Evolutionary conservation across 2,329 filamentous ascomycete species (phyloP), one percentile per base, ranked within the genome.

Genomic region (Fusarium nanum): DNA sequence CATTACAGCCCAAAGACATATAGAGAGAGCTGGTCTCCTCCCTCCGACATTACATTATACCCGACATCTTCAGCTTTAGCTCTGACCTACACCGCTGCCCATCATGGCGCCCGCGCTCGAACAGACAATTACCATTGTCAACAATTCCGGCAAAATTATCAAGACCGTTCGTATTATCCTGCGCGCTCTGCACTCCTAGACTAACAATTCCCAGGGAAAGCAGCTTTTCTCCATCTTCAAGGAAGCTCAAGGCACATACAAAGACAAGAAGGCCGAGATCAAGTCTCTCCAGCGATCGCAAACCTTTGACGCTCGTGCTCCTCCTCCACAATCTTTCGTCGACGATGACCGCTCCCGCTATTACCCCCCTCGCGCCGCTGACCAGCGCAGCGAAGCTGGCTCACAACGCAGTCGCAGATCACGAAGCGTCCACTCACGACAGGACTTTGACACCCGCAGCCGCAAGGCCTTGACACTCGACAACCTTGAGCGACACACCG

Each of bases 201-300:
- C 70, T 73, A 57, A 74, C 70, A 46, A n/a, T 54, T 23, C 40
- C 7, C 76, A 97, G 93, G 93, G 93, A 77, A 97, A 97, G 82
- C 93, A 97, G 75, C 85, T 98, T 25, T 88, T 97, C 76, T 91
- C 90, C 78, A 91, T 98, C 77, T 97, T 97, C 86, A 97, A 93
- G 79, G 94, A 98, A 78, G 95, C 94, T 69, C 93, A 93, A 78
- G 89, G 91, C 56, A 92, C 93, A 62, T 98, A 98, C 81, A 87
- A 91, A 60, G 93, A 97, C 76, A 93, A 93, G 77, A 97, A 97
- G 80, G 91, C 93, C 9, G 89, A 94, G 73, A 87, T 97, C 74
- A 90, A 89, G 78, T 89, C 78, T n/a, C 73, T 84, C 46, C 87
- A 89, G 75, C 89, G 91, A 75, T 85, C 91, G 57, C 87, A 90